Percentiles rank a stretch among this genome's conserved stretches.
Conservation (phyloP, 352 stramenopile genomes). For the Achlya hypogyna region DNA sequence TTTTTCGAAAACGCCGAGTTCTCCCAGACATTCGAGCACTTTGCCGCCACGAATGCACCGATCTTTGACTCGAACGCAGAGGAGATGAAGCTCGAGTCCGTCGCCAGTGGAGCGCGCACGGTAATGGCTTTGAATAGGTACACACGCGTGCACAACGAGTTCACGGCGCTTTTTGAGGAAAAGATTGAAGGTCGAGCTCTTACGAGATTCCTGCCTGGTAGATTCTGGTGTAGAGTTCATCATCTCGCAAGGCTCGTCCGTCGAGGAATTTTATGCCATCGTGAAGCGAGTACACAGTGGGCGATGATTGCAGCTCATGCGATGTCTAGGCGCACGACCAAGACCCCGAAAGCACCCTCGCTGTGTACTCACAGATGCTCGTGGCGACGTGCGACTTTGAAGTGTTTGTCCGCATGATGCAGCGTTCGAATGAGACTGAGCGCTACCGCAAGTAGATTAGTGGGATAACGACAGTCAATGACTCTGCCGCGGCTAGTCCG, state of each 20-base stretch:
- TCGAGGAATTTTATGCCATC: constrained; percentile 58
- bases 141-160: constrained; percentile 70
- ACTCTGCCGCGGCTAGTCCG: too few relatives aligned
- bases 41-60: constrained; percentile 46
- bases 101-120: neutral
- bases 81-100: constrained; percentile 67
- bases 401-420: constrained; percentile 78
- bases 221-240: constrained; percentile 38
- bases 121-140: constrained; percentile 29
- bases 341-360: constrained; percentile 48
- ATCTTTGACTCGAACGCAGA: constrained; percentile 56
- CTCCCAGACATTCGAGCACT: constrained; percentile 56
- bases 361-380: constrained; percentile 67
- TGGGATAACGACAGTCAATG: neutral
- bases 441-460: neutral
- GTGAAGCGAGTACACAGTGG: constrained; percentile 19
- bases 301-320: neutral
- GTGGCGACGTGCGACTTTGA: constrained; percentile 68
- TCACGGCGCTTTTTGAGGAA: constrained; percentile 59
- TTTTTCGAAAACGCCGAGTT: constrained; percentile 79
- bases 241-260: constrained; percentile 38
- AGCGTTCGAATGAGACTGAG: constrained; percentile 47
- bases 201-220: neutral
- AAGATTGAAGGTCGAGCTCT: constrained; percentile 53
- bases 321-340: constrained; percentile 31